These are phyloP conservation scores for Phytophthora sojae DNA, from an alignment of 352 stramenopile species.

Conservation along the genomic window DNA sequence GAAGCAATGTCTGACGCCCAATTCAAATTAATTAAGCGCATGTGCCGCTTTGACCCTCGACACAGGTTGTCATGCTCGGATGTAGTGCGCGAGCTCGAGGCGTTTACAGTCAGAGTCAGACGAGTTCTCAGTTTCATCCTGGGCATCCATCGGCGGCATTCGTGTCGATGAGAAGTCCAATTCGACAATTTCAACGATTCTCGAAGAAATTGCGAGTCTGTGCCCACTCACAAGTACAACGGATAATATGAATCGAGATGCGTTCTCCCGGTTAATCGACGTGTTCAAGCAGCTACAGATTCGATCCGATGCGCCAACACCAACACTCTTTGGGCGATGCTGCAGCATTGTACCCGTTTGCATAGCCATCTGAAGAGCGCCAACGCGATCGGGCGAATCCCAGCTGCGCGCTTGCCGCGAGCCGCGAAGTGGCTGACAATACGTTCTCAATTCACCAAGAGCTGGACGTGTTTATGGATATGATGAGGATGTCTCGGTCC, in stretches of 20 bases:
- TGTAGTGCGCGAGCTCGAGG: no score
- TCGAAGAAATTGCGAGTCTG: neutral
- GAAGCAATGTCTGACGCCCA: no score
- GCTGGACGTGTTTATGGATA: constrained; percentile 6
- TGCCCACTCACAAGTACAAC: neutral
- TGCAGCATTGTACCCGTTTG: constrained; percentile 5
- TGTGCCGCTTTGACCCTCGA: no score
- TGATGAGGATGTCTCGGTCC: neutral
- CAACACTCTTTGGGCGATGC: neutral
- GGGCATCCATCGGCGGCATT: no score
- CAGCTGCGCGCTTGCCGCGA: constrained; percentile 1
- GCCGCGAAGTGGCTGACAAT: constrained; percentile 7
- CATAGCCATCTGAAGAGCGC: neutral
- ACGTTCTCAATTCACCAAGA: constrained; percentile 4
- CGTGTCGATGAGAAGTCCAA: constrained; percentile 6
- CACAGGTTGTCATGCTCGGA: no score
- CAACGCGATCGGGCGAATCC: neutral
- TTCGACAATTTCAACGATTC: neutral
- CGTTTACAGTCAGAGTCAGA: no score
- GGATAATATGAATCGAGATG: neutral
- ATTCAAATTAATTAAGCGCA: no score
- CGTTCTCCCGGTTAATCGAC: constrained; percentile 9
- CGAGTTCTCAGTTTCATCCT: no score
- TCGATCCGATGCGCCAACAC: neutral
- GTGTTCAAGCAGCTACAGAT: constrained; percentile 10